Evolutionary conservation across 805 yeast genomes (phyloP).

Genomic region (Ogataea trehalophila): DNA sequence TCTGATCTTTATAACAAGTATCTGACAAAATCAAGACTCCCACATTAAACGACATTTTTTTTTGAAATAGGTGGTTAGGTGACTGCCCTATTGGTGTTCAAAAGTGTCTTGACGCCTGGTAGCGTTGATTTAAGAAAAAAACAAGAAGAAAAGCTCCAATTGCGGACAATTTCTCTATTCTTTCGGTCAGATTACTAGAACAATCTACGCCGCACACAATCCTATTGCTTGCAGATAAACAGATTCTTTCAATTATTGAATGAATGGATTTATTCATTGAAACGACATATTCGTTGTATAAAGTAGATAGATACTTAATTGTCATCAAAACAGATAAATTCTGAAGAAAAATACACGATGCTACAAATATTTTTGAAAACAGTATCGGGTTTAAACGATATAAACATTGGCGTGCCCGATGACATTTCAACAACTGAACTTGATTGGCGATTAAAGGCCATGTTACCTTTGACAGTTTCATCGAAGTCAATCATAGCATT

Average conservation of each 20-base stretch:
- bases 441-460: not conserved
- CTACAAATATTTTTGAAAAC: constrained; percentile 13
- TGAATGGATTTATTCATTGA: too few species aligned
- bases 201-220: too few species aligned
- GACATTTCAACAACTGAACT: constrained; percentile 1
- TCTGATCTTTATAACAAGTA: constrained; percentile 30
- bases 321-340: not conserved
- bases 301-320: too few species aligned
- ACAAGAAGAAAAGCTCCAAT: too few species aligned
- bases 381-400: constrained; percentile 11
- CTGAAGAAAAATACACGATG: constrained; percentile 4
- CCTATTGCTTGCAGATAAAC: too few species aligned
- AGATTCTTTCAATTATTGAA: too few species aligned
- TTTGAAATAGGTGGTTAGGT: too few species aligned
- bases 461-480: constrained; percentile 10
- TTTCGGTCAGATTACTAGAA: too few species aligned
- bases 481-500: constrained; percentile 11
- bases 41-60: constrained; percentile 21
- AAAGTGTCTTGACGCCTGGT: not conserved
- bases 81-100: too few species aligned
- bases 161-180: too few species aligned
- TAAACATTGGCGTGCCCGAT: constrained; percentile 1
- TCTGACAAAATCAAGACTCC: constrained; percentile 39
- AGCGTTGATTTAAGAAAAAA: too few species aligned
- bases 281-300: too few species aligned